Conservation (phyloP, 2,329 filamentous ascomycete species). For the Phialophora macrospora region DNA sequence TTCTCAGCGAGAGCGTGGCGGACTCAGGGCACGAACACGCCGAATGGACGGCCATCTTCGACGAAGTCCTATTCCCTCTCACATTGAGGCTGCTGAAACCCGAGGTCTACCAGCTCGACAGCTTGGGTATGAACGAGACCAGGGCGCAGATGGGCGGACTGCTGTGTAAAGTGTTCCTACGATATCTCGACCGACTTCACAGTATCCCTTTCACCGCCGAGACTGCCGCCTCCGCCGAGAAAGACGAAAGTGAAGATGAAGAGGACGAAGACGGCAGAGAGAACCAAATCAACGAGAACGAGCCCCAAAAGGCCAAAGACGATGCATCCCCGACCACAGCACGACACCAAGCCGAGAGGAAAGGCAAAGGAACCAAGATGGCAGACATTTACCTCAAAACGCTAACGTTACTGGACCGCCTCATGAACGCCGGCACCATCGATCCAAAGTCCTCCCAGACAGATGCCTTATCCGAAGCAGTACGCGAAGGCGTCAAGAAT, state of each 20-base stretch:
- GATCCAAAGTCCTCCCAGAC: constrained; percentile 22
- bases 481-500: constrained; percentile 94
- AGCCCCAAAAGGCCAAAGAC: background rate
- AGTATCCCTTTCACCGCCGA: constrained; percentile 70
- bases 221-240: background rate
- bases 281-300: background rate
- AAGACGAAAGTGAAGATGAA: constrained; percentile 1
- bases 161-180: constrained; percentile 92
- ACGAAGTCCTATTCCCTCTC: constrained; percentile 89
- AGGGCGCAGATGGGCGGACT: constrained; percentile 88
- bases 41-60: constrained; percentile 95
- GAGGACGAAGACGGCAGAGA: background rate
- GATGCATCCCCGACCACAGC: background rate
- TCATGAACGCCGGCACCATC: constrained; percentile 73
- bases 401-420: constrained; percentile 88
- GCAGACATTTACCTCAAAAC: constrained; percentile 85
- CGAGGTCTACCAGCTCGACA: constrained; percentile 90
- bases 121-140: constrained; percentile 92
- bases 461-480: constrained; percentile 77
- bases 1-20: constrained; percentile 79
- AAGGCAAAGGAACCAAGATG: constrained; percentile 55
- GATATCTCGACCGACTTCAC: constrained; percentile 83
- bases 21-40: constrained; percentile 48
- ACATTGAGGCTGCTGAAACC: constrained; percentile 87
- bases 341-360: background rate